phyloP scores from a whole-genome alignment of 2,329 filamentous ascomycete species.

The Scedosporium aurantiacum region DNA sequence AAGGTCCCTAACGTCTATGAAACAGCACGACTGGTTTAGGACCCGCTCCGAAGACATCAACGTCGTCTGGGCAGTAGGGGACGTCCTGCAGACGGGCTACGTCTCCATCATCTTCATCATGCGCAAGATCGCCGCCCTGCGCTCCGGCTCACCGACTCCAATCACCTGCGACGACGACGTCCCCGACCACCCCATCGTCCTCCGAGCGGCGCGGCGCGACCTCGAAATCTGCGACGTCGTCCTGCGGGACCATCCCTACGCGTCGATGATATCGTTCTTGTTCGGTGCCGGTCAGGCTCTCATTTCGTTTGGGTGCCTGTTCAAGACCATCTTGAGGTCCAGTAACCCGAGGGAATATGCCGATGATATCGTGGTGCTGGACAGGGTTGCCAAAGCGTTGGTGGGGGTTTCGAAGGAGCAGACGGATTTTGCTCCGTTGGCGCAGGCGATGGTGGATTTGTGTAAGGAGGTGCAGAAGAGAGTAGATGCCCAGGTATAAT shows the following conservation, averaged over 20 bases:
- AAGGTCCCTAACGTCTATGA: not conserved
- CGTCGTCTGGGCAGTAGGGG: slow-evolving; percentile 17
- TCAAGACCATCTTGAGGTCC: not conserved
- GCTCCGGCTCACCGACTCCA: not conserved
- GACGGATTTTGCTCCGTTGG: not conserved
- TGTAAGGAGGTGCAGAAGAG: not conserved
- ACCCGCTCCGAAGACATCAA: slow-evolving; percentile 11
- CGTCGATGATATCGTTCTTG: not conserved
- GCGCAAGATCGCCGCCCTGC: slow-evolving; percentile 14
- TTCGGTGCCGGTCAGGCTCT: not conserved
- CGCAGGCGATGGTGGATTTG: not conserved
- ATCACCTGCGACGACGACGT: not conserved
- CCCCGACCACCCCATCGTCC: not conserved
- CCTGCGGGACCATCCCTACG: not conserved
- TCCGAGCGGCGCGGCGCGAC: not conserved
- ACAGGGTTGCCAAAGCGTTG: not conserved
- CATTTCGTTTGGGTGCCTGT: not conserved
- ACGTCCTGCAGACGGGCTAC: slow-evolving; percentile 19
- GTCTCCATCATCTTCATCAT: slow-evolving; percentile 23
- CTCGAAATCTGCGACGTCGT: not conserved
- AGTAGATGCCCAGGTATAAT: not conserved
- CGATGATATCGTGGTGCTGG: not conserved
- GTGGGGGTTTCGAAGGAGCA: not conserved
- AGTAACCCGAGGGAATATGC: not conserved
- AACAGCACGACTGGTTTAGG: slow-evolving; percentile 16